These are phyloP conservation scores for Coprinopsis strossmayeri DNA, from an alignment of 768 basidiomycete genomes.

Conservation along the genomic window DNA sequence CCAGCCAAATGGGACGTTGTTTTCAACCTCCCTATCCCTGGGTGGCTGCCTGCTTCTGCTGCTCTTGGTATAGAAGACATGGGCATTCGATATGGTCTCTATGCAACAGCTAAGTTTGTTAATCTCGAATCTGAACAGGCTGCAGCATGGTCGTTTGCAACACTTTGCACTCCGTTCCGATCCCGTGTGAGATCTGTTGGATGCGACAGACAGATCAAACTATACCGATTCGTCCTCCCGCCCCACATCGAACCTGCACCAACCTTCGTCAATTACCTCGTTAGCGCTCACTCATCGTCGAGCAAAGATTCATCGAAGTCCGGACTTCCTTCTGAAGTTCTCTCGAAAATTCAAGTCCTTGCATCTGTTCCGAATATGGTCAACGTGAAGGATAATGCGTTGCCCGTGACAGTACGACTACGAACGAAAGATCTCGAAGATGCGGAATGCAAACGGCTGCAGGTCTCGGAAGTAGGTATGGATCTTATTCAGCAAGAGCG, in stretches of 20 bases:
- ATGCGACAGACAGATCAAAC: constrained; percentile 34
- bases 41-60: constrained; percentile 75
- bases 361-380: constrained; percentile 55
- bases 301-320: constrained; percentile 14
- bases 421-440: constrained; percentile 46
- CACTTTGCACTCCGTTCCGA: constrained; percentile 52
- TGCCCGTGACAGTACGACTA: constrained; percentile 57
- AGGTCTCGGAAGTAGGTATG: constrained; percentile 47
- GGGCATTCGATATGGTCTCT: constrained; percentile 61
- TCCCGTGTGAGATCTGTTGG: constrained; percentile 34
- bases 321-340: constrained; percentile 43
- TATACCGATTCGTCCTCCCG: constrained; percentile 51
- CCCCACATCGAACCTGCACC: constrained; percentile 29
- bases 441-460: constrained; percentile 47
- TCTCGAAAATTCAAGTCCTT: constrained; percentile 59
- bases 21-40: constrained; percentile 82
- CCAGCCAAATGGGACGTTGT: constrained; percentile 67
- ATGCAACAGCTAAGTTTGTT: constrained; percentile 57
- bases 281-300: constrained; percentile 31
- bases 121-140: constrained; percentile 34
- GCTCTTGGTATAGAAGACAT: constrained; percentile 41
- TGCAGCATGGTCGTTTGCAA: constrained; percentile 38
- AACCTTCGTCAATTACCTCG: constrained; percentile 34
- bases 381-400: constrained; percentile 33
- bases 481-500: constrained; percentile 60